Base-by-base conservation (phyloP, 441 rosid genomes). In the Hura crepitans region DNA sequence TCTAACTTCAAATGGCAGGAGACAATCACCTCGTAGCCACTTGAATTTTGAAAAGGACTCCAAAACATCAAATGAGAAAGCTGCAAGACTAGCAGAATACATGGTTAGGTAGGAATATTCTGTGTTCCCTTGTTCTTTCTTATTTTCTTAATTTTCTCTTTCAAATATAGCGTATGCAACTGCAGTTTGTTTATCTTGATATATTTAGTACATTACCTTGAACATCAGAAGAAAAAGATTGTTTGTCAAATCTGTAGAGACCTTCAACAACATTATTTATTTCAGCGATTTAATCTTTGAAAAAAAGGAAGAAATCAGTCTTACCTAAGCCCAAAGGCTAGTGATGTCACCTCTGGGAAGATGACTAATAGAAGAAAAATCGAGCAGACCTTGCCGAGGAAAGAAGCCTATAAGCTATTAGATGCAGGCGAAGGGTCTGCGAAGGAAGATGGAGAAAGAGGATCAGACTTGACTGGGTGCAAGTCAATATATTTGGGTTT, bases 91-190 rank as follows among this genome's bases (percentile, higher is more conserved):
- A 54, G 73, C 90, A 46, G 92, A 87, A 77, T 71, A 66, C 79
- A 82, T 95, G 83, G 77, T 90, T 70, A 82, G 93, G 98, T 94
- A 78, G 68, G 81, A 50, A 23, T 39, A 23, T 53, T 49, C 57
- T 14, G 35, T 39, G 6, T 49, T 47, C 18, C 58, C 50, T 58
- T 31, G 2, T 65, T 37, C 23, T 33, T 70, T 55, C 47, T 37
- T 57, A 14, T 49, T 57, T 55, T 7, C 25, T 62, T 25, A 22
- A 1, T 17, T 8, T 42, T 39, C 5, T 42, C 18, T 22, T 62
- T 1, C 7, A 3, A 18, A 18, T 11, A 12, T 11, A 12, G 20
- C 5, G 22, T 17, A 18, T 49, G 23, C 4, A 5, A 12, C 14
- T 35, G 35, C 33, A 27, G 10, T 56, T 56, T 25, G 17, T 25